phyloP scores from a whole-genome alignment of 352 stramenopile species.

The Globisporangium alternatum region DNA sequence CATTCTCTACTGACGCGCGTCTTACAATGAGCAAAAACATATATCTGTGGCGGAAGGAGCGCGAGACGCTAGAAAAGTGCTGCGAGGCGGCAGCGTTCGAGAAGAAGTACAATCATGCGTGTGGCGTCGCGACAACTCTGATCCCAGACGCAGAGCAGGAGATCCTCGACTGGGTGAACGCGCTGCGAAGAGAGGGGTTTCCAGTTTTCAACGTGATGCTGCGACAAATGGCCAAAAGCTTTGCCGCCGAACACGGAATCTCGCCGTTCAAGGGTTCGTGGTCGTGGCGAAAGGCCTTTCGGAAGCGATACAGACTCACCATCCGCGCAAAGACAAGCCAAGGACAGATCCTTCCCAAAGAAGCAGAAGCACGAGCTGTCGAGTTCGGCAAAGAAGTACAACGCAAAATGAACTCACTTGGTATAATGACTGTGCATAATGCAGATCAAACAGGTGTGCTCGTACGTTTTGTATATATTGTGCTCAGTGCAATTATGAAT shows the following conservation, averaged over 20 bases:
- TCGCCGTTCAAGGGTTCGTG: neutral
- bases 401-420: neutral
- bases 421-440: neutral
- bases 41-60: neutral
- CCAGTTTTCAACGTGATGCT: neutral
- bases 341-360: neutral
- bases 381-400: neutral
- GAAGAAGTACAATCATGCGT: neutral
- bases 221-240: neutral
- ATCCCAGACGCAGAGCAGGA: neutral
- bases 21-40: neutral
- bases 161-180: neutral
- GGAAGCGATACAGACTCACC: neutral
- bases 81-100: neutral
- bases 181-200: neutral
- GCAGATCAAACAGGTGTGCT: neutral
- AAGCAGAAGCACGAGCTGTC: neutral
- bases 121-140: neutral
- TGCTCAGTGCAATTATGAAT: neutral
- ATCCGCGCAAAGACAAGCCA: neutral
- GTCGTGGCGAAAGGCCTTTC: neutral
- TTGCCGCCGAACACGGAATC: neutral
- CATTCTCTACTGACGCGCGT: neutral
- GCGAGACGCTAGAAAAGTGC: neutral
- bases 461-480: neutral